Evolutionary conservation across 306 rosid genomes (phyloP).

Genomic region (Carpinus viminea): DNA sequence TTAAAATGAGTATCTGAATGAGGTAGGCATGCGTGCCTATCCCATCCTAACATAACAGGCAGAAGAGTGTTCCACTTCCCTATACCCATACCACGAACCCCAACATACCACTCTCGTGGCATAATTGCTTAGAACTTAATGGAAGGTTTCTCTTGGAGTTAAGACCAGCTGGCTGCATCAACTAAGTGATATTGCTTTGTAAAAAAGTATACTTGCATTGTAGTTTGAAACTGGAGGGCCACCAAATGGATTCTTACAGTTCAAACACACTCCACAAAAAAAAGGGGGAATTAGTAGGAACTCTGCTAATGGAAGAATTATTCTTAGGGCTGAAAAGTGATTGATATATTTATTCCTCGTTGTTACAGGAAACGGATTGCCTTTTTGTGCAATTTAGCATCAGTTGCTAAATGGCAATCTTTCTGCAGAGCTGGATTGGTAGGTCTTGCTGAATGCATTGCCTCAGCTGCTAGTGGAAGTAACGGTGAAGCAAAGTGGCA

Average conservation of each 20-base stretch:
- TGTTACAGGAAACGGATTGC: conserved; percentile 59
- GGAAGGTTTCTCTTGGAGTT: not conserved
- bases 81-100: not conserved
- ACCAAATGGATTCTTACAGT: not conserved
- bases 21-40: not conserved
- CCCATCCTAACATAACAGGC: not conserved
- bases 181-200: not conserved
- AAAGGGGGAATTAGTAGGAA: not conserved
- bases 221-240: not conserved
- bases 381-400: conserved; percentile 73
- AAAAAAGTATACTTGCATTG: not conserved
- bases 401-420: conserved; percentile 64
- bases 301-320: conserved; percentile 2
- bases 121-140: not conserved
- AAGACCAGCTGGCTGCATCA: not conserved
- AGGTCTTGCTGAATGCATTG: conserved; percentile 86
- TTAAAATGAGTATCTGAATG: not conserved
- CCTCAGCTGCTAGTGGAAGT: conserved; percentile 64
- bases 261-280: not conserved
- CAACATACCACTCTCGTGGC: not conserved
- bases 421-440: conserved; percentile 88
- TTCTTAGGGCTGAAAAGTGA: not conserved
- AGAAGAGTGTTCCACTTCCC: not conserved
- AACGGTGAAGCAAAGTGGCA: conserved; percentile 35
- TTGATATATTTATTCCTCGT: conserved; percentile 11